Evolutionary conservation across 1,284 basidiomycete species (phyloP), one percentile per base, ranked within the genome.

Genomic region (Irpex rosettiformis): DNA sequence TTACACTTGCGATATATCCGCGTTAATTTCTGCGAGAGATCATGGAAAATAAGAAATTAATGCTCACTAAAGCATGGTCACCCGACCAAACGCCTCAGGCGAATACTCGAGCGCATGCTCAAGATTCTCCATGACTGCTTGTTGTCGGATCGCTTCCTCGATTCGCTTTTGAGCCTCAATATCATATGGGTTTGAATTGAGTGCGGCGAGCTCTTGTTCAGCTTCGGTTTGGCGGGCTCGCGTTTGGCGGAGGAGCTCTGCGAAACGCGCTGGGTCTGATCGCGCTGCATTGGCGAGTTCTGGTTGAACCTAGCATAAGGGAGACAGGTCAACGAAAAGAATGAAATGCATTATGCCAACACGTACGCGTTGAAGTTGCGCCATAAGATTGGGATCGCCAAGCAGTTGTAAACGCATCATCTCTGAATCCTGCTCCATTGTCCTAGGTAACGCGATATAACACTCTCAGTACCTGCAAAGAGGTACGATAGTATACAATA

Each of bases 61-160:
- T n/a, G n/a, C 88, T 74, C 68, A 93, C 90, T 96, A 99, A 54
- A 99, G 88, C 97, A 99, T 99, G 1, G 86, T 91, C 10, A 99
- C 97, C 59, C 89, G 83, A 16, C 94, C 97, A 73, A 99, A 99
- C 52, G 86, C 85, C 73, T 98, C 96, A 0, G 96, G 96, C 40
- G 89, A 88, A 66, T 91, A 94, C 72, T 96, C 95, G 67, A 96
- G 78, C 3, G 95, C 95, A 74, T 96, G 93, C 62, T 90, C 85
- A 81, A 95, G 82, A 69, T 96, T 95, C 75, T 98, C 96, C 67
- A 91, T 75, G 6, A 99, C 91, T 0, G 89, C 91, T 69, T 98
- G 86, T 72, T 95, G 90, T 56, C 91, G 78, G 63, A 99, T 98
- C 1, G 88, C 88, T 70, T 98, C 97, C 72, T 98, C 96, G 60